Evolutionary conservation across 2,329 filamentous ascomycete species (phyloP).

Genomic region (Drechslerella stenobrocha): DNA sequence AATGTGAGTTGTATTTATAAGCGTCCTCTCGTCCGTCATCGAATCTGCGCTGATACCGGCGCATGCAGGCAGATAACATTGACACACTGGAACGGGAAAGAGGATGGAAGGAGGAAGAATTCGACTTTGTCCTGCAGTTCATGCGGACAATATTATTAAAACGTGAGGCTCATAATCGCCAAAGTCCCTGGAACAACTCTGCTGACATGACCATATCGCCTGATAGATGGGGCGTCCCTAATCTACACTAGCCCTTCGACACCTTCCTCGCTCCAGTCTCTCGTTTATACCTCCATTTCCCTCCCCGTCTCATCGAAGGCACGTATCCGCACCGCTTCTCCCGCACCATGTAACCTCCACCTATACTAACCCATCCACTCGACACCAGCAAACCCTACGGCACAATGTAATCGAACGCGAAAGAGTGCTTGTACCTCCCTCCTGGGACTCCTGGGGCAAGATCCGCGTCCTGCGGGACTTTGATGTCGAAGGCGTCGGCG

Average conservation of each 20-base stretch:
- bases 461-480: constrained; percentile 92
- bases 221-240: constrained; percentile 75
- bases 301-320: constrained; percentile 64
- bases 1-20: constrained; percentile 72
- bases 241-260: constrained; percentile 80
- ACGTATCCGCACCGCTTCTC: not conserved
- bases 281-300: constrained; percentile 82
- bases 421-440: constrained; percentile 89
- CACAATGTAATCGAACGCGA: constrained; percentile 92
- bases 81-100: constrained; percentile 86
- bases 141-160: constrained; percentile 85
- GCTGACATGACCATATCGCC: constrained; percentile 6
- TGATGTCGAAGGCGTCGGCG: constrained; percentile 82
- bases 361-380: not conserved
- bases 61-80: constrained; percentile 75
- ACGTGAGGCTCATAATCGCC: constrained; percentile 64
- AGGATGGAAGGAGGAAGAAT: constrained; percentile 93
- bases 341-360: not conserved
- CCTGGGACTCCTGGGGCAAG: constrained; percentile 99
- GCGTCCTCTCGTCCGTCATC: constrained; percentile 50
- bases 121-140: constrained; percentile 93
- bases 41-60: constrained; percentile 3
- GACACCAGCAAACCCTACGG: constrained; percentile 70
- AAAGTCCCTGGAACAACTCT: constrained; percentile 52
- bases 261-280: constrained; percentile 73